Percentiles rank a stretch among this genome's conserved stretches.
phyloP scores from a whole-genome alignment of 352 stramenopile species.

The Blastocystis sp. region DNA sequence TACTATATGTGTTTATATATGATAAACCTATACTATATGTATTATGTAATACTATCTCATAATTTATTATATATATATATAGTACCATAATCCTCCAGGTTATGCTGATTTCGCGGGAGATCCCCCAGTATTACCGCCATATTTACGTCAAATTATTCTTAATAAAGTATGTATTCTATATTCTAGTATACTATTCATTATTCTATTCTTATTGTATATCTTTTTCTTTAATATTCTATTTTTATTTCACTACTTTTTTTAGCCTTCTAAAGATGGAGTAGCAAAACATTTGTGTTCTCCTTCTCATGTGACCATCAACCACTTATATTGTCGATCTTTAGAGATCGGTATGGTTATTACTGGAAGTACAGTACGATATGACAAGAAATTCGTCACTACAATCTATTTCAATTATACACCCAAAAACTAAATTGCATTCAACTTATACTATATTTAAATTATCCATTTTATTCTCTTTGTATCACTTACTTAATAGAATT shows the following conservation, averaged over 20 bases:
- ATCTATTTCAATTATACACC: constrained; percentile 37
- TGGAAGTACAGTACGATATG: constrained; percentile 24
- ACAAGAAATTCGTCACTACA: constrained; percentile 35
- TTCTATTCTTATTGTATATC: too few relatives aligned
- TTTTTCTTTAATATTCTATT: too few relatives aligned
- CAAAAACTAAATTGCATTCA: too few relatives aligned
- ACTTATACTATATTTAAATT: too few relatives aligned
- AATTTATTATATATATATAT: constrained; percentile 29
- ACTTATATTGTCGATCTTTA: constrained; percentile 28
- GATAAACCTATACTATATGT: too few relatives aligned
- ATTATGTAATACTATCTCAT: too few relatives aligned
- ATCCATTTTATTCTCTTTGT: too few relatives aligned
- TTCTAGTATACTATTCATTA: too few relatives aligned
- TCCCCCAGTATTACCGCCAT: constrained; percentile 19
- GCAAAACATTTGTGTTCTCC: constrained; percentile 28
- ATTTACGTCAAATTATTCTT: constrained; percentile 34
- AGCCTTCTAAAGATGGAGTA: constrained; percentile 28
- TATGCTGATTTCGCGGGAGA: constrained; percentile 31
- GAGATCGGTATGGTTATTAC: constrained; percentile 38
- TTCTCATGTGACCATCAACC: constrained; percentile 34
- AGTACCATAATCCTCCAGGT: constrained; percentile 8
- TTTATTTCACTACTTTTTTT: background rate
- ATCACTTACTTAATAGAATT: too few relatives aligned
- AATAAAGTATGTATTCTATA: constrained; percentile 19
- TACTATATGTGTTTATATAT: too few relatives aligned